Conservation (phyloP, 768 basidiomycete genomes). For the Psilocybe cyanescens region DNA sequence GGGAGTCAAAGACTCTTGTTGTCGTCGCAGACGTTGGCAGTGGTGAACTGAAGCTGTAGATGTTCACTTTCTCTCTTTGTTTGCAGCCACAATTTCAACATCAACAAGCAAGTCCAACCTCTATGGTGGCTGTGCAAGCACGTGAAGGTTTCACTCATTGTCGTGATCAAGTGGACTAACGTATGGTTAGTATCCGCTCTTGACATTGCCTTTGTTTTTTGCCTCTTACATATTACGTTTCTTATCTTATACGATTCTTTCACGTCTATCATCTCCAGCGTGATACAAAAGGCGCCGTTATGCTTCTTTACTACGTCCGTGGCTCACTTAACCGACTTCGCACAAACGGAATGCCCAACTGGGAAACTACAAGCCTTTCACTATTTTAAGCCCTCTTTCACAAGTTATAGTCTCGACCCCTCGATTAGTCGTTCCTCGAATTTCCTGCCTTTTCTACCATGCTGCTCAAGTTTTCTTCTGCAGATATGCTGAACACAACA, state of each 20-base stretch:
- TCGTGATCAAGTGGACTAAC: no score
- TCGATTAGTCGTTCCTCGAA: background rate
- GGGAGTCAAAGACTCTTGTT: conserved; percentile 19
- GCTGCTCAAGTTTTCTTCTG: conserved; percentile 61
- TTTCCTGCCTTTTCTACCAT: conserved; percentile 31
- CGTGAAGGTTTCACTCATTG: conserved; percentile 9
- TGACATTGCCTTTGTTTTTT: background rate
- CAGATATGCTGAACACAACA: conserved; percentile 59
- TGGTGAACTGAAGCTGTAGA: conserved; percentile 28
- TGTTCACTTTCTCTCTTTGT: conserved; percentile 42
- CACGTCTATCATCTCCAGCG: background rate
- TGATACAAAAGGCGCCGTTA: background rate
- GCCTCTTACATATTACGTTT: background rate
- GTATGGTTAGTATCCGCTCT: no score
- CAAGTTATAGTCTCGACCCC: background rate
- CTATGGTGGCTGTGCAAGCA: conserved; percentile 12
- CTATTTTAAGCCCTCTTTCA: conserved; percentile 34
- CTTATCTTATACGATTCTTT: background rate
- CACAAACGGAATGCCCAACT: conserved; percentile 51
- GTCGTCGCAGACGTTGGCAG: conserved; percentile 35
- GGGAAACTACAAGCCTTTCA: conserved; percentile 45
- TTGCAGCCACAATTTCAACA: conserved; percentile 37
- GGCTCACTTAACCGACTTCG: background rate
- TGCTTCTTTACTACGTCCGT: background rate
- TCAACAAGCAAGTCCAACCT: conserved; percentile 34